Evolutionary conservation across 768 basidiomycete species (phyloP), one percentile per base, ranked within the genome.

Genomic region (Stropharia rugosoannulata): DNA sequence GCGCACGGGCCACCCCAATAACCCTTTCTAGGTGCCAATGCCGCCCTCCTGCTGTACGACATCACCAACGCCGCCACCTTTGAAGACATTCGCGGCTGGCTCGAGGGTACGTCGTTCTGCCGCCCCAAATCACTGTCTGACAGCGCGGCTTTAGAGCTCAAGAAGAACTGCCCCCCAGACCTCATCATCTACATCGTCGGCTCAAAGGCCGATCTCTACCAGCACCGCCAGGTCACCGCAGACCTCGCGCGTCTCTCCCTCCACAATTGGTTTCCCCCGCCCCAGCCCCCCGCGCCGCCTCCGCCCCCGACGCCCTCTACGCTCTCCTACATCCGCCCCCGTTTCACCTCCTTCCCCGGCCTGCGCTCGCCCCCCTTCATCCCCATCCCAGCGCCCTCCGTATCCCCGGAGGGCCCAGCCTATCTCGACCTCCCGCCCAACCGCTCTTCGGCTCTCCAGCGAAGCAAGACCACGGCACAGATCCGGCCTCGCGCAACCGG

Each of bases 181-280:
- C 81, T 95, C 55, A 87, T 96, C 69, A 93, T 97, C 65, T 94
- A 95, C 72, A 92, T 98, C 64, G 94, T 97, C 63, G 95, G 95
- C 55, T 85, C 95, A 59, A 98, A 98, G 72, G 89, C 90, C 64
- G 90, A 93, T 76, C 80, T 93, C 57, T 71, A 81, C 56, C 75
- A 77, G 39, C 79, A 85, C 58, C 84, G 90, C 45, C 86, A 90
- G 65, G 88, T 93, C 59, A 88, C 90, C 5, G 76, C 87, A 50
- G 92, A 93, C 71, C 79, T 89, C 56, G 93, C 90, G 51, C 86
- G 90, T n/a, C 78, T 90, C 54, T 87, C 88, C 11, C 75, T 96
- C 43, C 87, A 89, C 61, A 87, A 85, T 48, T 95, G 93, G 93
- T 93, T 93, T 62, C 91, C 91, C 9, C 90, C 90, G 55, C 89